Evolutionary conservation across 163 green algal genomes (phyloP).

Genomic region (Volvox carteri): DNA sequence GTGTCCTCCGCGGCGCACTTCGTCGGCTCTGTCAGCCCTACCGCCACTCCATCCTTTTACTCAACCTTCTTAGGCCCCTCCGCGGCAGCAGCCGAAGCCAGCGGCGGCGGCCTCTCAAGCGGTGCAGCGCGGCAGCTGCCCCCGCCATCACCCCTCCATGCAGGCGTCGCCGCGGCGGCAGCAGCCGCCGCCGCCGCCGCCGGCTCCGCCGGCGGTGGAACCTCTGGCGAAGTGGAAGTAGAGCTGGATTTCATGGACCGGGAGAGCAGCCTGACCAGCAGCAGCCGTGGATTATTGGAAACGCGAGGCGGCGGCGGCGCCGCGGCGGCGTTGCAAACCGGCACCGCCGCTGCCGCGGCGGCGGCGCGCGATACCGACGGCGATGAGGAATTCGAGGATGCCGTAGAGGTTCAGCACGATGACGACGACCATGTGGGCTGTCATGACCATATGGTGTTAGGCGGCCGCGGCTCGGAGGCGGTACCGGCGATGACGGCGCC

Average conservation of each 20-base stretch:
- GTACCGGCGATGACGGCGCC: neutral
- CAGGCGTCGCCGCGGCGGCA: neutral
- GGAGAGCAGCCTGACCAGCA: slow-evolving; percentile 12
- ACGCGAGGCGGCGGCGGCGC: neutral
- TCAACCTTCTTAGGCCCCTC: neutral
- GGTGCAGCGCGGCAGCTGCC: neutral
- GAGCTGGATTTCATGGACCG: neutral
- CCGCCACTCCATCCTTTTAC: slow-evolving; percentile 2
- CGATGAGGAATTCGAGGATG: slow-evolving; percentile 54
- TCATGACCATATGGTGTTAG: neutral
- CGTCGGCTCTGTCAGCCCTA: slow-evolving; percentile 36
- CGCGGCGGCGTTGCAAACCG: neutral
- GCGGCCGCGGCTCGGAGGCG: neutral
- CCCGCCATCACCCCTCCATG: neutral
- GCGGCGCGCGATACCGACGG: slow-evolving; percentile 4
- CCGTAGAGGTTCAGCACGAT: slow-evolving; percentile 43
- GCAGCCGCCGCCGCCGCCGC: neutral
- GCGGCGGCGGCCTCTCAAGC: neutral
- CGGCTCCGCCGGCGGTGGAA: neutral
- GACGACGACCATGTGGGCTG: slow-evolving; percentile 20
- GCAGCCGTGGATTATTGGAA: neutral
- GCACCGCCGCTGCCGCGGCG: neutral
- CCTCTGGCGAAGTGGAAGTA: neutral
- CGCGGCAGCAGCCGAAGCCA: neutral
- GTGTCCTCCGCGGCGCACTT: slow-evolving; percentile 13